Conservation (phyloP, 805 yeast species). For the Barnettozyma botsteinii region DNA sequence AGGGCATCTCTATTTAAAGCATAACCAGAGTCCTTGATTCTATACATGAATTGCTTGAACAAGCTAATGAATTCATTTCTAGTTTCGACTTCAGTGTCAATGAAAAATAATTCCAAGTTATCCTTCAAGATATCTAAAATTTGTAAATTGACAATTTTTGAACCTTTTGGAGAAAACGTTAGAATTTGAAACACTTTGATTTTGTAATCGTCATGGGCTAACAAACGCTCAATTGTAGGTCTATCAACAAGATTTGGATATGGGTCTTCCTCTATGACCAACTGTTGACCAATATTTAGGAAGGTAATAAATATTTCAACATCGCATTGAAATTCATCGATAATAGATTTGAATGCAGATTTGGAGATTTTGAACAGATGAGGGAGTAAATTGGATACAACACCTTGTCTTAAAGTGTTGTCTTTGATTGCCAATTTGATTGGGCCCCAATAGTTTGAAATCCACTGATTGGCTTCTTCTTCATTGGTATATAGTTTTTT, state of each 20-base stretch:
- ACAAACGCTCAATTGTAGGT: constrained; percentile 29
- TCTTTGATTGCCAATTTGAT: constrained; percentile 14
- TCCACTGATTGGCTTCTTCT: constrained; percentile 20
- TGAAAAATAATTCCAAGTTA: constrained; percentile 45
- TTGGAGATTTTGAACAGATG: constrained; percentile 50
- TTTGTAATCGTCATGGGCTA: constrained; percentile 43
- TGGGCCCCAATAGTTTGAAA: constrained; percentile 19
- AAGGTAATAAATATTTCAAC: constrained; percentile 43
- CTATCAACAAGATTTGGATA: constrained; percentile 34
- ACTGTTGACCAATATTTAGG: constrained; percentile 58
- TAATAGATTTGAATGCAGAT: constrained; percentile 35
- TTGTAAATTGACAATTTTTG: constrained; percentile 45
- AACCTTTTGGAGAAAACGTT: constrained; percentile 54
- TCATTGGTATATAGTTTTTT: constrained; percentile 30
- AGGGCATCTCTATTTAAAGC: constrained; percentile 45
- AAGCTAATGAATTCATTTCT: constrained; percentile 61
- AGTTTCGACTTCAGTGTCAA: constrained; percentile 62
- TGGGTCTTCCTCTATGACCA: constrained; percentile 48
- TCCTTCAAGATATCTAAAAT: constrained; percentile 40
- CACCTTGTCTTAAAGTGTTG: constrained; percentile 30
- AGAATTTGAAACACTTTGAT: constrained; percentile 55
- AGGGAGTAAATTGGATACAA: constrained; percentile 59
- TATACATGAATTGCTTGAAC: constrained; percentile 52
- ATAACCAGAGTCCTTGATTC: constrained; percentile 67
- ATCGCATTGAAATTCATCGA: constrained; percentile 28